phyloP scores from a whole-genome alignment of 2,329 filamentous ascomycete genomes.

The Ophiostoma tasmaniense region DNA sequence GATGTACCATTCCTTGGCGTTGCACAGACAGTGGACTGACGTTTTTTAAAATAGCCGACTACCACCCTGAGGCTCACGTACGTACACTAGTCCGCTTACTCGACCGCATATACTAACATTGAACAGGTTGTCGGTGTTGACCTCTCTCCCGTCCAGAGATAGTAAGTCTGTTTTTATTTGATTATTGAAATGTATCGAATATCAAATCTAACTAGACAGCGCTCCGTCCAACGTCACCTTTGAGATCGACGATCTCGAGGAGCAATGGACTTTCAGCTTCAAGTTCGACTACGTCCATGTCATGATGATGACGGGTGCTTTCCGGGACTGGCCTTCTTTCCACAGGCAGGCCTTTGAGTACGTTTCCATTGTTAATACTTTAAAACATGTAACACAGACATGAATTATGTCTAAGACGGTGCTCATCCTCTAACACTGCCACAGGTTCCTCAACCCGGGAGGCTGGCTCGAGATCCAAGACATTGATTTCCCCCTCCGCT shows the following conservation, averaged over 20 bases:
- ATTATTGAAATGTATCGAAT: not conserved
- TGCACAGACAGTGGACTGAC: not conserved
- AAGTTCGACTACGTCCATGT: conserved; percentile 26
- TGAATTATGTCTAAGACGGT: not conserved
- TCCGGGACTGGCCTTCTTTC: conserved; percentile 24
- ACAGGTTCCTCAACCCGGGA: conserved; percentile 21
- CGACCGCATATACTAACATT: not conserved
- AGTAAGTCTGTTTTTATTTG: conserved; percentile 15
- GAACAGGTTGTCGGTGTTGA: conserved; percentile 23
- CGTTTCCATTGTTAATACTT: not conserved
- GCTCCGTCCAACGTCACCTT: conserved; percentile 24
- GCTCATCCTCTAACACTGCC: not conserved
- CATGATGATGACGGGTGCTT: conserved; percentile 26
- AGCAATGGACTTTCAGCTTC: conserved; percentile 25
- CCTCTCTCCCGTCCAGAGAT: conserved; percentile 24
- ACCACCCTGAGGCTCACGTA: conserved; percentile 24
- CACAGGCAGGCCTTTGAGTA: conserved; percentile 23
- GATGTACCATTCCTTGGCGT: not conserved
- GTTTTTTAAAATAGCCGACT: conserved; percentile 20
- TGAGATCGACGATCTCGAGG: conserved; percentile 26
- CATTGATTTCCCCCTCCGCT: conserved; percentile 27
- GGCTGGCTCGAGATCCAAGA: conserved; percentile 26
- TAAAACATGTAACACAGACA: not conserved
- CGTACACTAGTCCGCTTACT: not conserved
- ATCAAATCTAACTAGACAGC: conserved; percentile 7